Base-by-base conservation (phyloP, 2,329 filamentous ascomycete genomes). In the Fusarium sacchari region DNA sequence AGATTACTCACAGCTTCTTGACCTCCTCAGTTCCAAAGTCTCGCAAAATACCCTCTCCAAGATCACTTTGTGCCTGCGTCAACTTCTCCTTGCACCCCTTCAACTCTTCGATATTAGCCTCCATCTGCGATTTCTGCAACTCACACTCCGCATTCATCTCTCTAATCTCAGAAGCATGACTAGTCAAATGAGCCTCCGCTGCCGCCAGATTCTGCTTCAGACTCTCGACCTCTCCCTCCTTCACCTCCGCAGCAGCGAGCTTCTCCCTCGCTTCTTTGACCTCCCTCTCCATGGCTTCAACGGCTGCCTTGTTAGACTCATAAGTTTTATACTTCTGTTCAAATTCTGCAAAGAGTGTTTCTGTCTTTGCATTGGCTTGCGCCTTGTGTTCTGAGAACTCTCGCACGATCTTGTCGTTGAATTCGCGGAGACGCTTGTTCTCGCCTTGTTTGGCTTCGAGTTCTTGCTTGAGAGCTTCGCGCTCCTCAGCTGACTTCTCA, bases 241-340 rank as follows among this genome's bases (percentile, higher is more conserved):
- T 76, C n/a, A 60, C 58, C 56, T 85, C 82, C 9, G 88, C 81
- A 72, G 85, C 83, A 61, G 69, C 64, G 0, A 80, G 65, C 22
- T 73, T 73, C 56, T 84, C 82, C 64, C 81, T 84, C 42, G 86
- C 85, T 57, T 85, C 84, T 3, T 66, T 69, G 26, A 83, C 80
- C 36, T 87, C 84, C 69, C 84, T 83, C 80, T 85, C 84, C 82
- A 86, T 85, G 77, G 85, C 85, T 46, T 76, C 75, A 3, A 79
- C 62, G 7, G 66, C 72, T 0, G 63, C 56, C 43, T 78, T 79
- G 63, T 78, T 71, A 2, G 76, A 77, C 64, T 79, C 77, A 47
- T 75, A 79, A 12, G 67, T 71, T 39, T 77, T 78, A 60, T 70
- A 74, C 58, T 76, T 71, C 40, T 78, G 70, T 28, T 78, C 70